Evolutionary conservation across 2,329 filamentous ascomycete genomes (phyloP).

Genomic region (Hypomyces perniciosus): DNA sequence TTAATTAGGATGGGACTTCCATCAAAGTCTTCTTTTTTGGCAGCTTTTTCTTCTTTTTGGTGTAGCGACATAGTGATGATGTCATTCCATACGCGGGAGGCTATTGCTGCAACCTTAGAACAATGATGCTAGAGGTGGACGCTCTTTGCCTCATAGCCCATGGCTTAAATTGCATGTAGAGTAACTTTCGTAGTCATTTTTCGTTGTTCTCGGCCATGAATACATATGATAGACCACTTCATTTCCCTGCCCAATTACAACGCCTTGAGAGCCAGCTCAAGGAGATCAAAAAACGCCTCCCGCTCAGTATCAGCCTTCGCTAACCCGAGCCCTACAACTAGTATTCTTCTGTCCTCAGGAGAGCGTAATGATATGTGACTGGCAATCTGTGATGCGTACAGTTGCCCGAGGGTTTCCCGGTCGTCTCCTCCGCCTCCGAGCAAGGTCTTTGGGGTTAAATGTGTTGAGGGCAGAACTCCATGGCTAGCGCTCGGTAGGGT

Average conservation of each 20-base stretch:
- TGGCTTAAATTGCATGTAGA: neutral
- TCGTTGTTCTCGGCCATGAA: too few relatives aligned
- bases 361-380: slow-evolving; percentile 68
- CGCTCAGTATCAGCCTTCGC: slow-evolving; percentile 43
- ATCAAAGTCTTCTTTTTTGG: slow-evolving; percentile 2
- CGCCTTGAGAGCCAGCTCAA: slow-evolving; percentile 57
- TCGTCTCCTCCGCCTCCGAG: slow-evolving; percentile 76
- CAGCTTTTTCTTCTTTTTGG: neutral
- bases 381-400: slow-evolving; percentile 84
- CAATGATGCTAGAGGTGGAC: too few relatives aligned
- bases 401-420: slow-evolving; percentile 77
- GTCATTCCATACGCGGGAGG: too few relatives aligned
- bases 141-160: neutral
- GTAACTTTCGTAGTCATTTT: neutral
- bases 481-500: slow-evolving; percentile 40
- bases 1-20: neutral
- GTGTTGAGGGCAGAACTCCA: slow-evolving; percentile 64
- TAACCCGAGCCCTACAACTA: slow-evolving; percentile 58
- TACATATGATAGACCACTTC: neutral
- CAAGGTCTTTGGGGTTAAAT: slow-evolving; percentile 80
- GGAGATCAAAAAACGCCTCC: slow-evolving; percentile 57
- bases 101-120: too few relatives aligned
- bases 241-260: slow-evolving; percentile 28
- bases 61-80: too few relatives aligned
- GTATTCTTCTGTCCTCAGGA: slow-evolving; percentile 54